These are phyloP conservation scores for Tetrahymena elliotti DNA, from an alignment of 73 alveolate species.

Conservation along the genomic window DNA sequence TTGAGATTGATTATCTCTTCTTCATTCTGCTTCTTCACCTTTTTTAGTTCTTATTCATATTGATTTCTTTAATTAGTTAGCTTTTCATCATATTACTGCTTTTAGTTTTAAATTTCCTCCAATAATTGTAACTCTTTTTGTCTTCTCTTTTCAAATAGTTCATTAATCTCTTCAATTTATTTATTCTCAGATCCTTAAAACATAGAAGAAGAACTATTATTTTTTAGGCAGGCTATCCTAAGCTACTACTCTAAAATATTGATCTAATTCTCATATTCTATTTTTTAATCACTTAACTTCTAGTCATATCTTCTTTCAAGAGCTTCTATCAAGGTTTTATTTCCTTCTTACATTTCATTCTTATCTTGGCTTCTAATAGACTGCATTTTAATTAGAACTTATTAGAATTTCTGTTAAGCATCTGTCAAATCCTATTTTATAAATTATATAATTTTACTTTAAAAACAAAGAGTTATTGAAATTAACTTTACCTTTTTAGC, in stretches of 20 bases:
- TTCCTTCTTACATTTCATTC: background rate
- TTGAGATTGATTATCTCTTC: background rate
- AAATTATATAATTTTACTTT: background rate
- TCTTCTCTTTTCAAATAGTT: background rate
- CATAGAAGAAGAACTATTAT: background rate
- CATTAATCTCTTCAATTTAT: background rate
- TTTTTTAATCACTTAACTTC: background rate
- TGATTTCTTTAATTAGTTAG: background rate
- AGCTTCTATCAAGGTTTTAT: background rate
- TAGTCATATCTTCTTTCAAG: background rate
- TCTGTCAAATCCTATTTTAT: background rate
- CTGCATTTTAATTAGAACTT: background rate
- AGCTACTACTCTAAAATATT: background rate
- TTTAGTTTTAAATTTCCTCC: background rate
- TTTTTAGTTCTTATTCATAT: background rate
- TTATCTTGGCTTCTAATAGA: background rate
- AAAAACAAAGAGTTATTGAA: background rate
- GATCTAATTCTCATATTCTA: background rate
- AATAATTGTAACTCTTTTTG: background rate
- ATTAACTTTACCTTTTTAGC: background rate
- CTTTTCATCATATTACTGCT: background rate
- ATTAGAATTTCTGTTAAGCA: background rate
- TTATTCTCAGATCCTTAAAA: background rate
- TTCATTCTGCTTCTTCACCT: background rate
- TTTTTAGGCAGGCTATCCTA: background rate